A percentile compares a stretch with the other conserved stretches of the same genome.
Evolutionary conservation across 2,329 filamentous ascomycete species (phyloP).

Genomic region (Venturia aucupariae): DNA sequence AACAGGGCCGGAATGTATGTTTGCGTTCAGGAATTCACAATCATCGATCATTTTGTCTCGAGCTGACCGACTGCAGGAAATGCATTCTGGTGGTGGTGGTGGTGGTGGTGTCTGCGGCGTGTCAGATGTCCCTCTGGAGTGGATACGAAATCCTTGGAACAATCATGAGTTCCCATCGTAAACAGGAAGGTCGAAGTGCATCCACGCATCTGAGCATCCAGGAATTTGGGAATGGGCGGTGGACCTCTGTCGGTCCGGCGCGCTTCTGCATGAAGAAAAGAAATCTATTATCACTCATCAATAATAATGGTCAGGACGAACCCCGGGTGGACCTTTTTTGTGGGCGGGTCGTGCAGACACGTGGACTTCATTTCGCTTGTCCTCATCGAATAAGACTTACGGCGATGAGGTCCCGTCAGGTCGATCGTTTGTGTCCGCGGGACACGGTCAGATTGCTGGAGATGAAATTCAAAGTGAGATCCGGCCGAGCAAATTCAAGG

Average conservation of each 20-base stretch:
- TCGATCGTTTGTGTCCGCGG: background rate
- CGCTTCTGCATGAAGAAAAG: background rate
- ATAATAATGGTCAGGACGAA: too few species aligned
- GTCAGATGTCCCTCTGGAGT: too few species aligned
- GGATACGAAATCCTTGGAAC: background rate
- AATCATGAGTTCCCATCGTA: background rate
- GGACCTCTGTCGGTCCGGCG: background rate
- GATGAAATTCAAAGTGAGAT: background rate
- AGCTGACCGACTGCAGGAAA: too few species aligned
- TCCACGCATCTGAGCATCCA: background rate
- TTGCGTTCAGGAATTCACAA: background rate
- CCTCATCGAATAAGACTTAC: background rate
- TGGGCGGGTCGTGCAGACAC: background rate
- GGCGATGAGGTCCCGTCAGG: too few species aligned
- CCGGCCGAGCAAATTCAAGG: background rate
- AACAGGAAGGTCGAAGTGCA: background rate
- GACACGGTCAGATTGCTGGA: background rate
- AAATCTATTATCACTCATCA: background rate
- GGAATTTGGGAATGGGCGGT: background rate
- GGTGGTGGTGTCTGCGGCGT: background rate
- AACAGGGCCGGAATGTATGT: background rate
- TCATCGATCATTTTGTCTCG: background rate
- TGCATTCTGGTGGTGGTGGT: too few species aligned
- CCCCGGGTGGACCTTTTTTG: background rate
- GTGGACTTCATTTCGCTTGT: background rate